Percentiles rank a stretch among this genome's conserved stretches.
phyloP scores from a whole-genome alignment of 768 basidiomycete species.

The Lactarius hatsudake region DNA sequence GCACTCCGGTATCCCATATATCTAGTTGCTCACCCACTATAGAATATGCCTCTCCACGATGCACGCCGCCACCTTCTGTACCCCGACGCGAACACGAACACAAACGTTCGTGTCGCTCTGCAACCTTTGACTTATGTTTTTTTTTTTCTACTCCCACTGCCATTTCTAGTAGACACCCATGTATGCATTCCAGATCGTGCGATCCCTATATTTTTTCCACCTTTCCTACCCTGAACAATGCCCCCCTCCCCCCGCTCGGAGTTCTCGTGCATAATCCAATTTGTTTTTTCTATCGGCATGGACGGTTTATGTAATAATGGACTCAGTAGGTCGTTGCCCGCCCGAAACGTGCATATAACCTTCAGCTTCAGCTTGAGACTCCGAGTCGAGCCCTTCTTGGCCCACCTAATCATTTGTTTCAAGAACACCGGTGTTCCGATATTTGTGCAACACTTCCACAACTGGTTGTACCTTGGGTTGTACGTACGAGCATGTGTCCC shows the following conservation, averaged over 20 bases:
- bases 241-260: neutral
- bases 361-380: too few relatives aligned
- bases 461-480: too few relatives aligned
- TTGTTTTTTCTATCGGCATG: neutral
- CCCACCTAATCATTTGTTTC: too few relatives aligned
- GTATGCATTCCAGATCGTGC: slow-evolving; percentile 9
- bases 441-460: too few relatives aligned
- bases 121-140: neutral
- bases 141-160: neutral
- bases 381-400: too few relatives aligned
- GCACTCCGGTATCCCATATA: neutral
- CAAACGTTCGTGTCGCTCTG: neutral
- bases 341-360: neutral
- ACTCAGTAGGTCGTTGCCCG: neutral
- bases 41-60: neutral
- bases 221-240: neutral
- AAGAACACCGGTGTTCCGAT: too few relatives aligned
- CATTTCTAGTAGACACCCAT: slow-evolving; percentile 15
- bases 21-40: neutral
- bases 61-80: slow-evolving; percentile 2
- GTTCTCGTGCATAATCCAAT: neutral
- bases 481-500: neutral
- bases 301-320: neutral
- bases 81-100: neutral
- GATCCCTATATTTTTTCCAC: neutral